These are phyloP conservation scores for Xylaria multiplex DNA, from an alignment of 2,329 filamentous ascomycete species.

Conservation along the genomic window DNA sequence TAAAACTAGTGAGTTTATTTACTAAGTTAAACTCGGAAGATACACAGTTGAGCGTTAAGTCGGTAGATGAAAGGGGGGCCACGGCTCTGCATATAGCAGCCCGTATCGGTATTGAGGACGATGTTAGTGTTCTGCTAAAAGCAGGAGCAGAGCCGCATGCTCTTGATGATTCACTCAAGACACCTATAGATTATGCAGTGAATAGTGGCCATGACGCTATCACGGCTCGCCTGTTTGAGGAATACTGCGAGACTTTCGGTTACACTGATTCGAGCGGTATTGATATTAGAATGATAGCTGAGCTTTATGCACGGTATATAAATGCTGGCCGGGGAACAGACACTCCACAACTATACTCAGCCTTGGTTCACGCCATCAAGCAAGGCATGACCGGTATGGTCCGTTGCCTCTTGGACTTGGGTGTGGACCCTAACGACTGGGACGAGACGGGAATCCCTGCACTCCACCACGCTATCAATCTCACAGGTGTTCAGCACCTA, in stretches of 20 bases:
- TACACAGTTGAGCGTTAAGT: background rate
- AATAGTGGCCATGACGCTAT: too few species aligned
- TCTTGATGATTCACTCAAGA: background rate
- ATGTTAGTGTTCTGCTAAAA: background rate
- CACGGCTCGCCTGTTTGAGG: too few species aligned
- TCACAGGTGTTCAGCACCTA: background rate
- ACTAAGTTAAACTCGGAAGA: too few species aligned
- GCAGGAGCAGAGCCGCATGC: background rate
- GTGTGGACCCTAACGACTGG: background rate
- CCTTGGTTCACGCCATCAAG: too few species aligned
- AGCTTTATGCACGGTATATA: too few species aligned
- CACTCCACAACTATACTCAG: too few species aligned
- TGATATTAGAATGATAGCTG: too few species aligned
- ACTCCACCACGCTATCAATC: background rate
- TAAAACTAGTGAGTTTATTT: too few species aligned
- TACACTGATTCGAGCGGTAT: too few species aligned
- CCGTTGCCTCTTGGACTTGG: background rate
- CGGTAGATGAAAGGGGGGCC: background rate
- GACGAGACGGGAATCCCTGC: background rate
- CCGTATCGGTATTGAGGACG: background rate
- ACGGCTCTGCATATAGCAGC: slow-evolving; percentile 5
- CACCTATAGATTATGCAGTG: too few species aligned
- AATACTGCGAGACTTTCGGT: too few species aligned
- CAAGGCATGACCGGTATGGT: background rate
- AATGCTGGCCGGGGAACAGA: too few species aligned